A percentile compares a stretch with the other conserved stretches of the same genome.
phyloP scores from a whole-genome alignment of 768 basidiomycete genomes.

The Boletus rex-veris region DNA sequence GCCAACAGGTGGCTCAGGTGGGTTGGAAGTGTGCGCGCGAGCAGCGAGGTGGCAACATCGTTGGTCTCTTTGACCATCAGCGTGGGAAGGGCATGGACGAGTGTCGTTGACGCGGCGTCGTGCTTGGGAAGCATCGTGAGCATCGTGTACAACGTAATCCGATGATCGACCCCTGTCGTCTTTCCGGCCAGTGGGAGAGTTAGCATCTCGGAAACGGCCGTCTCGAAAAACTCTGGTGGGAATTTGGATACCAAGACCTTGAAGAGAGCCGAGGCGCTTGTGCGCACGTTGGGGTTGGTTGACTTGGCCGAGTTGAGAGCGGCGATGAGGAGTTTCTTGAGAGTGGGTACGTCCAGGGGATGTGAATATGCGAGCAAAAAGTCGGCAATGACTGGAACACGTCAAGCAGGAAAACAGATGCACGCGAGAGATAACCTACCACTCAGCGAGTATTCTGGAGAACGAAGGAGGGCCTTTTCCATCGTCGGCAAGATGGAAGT shows the following conservation, averaged over 20 bases:
- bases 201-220: slow-evolving; percentile 62
- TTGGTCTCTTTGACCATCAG: slow-evolving; percentile 73
- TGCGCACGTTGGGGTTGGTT: slow-evolving; percentile 57
- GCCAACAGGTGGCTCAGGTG: slow-evolving; percentile 60
- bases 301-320: slow-evolving; percentile 72
- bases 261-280: slow-evolving; percentile 57
- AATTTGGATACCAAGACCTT: slow-evolving; percentile 38
- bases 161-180: slow-evolving; percentile 84
- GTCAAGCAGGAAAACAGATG: background rate
- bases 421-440: slow-evolving; percentile 38
- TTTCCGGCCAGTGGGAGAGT: slow-evolving; percentile 79
- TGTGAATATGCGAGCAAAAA: slow-evolving; percentile 56
- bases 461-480: slow-evolving; percentile 77
- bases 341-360: slow-evolving; percentile 43
- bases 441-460: slow-evolving; percentile 72
- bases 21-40: slow-evolving; percentile 50
- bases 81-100: slow-evolving; percentile 38
- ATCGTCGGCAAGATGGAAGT: slow-evolving; percentile 61
- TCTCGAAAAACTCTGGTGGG: slow-evolving; percentile 37
- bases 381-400: slow-evolving; percentile 46
- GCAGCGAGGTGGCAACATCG: slow-evolving; percentile 55
- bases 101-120: slow-evolving; percentile 42
- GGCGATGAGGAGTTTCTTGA: slow-evolving; percentile 56
- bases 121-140: slow-evolving; percentile 52
- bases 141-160: slow-evolving; percentile 78